phyloP scores from a whole-genome alignment of 2,329 filamentous ascomycete genomes.

The Pseudogymnoascus sp. region DNA sequence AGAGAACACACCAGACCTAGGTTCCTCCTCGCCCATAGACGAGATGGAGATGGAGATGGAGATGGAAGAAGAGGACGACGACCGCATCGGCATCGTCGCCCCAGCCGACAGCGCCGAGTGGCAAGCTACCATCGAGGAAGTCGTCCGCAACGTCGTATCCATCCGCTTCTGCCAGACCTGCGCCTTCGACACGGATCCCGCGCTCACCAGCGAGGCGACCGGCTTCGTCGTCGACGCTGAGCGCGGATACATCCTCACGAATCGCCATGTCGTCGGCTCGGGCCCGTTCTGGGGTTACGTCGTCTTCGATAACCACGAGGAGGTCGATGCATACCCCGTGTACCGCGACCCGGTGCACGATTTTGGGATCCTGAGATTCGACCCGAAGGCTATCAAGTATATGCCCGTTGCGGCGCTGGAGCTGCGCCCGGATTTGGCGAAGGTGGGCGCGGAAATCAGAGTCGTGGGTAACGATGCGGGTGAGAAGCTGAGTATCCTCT shows the following conservation, averaged over 20 bases:
- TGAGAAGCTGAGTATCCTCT: slow-evolving; percentile 95
- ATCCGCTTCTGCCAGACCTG: slow-evolving; percentile 98
- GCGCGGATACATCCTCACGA: slow-evolving; percentile 76
- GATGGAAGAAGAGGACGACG: slow-evolving; percentile 30
- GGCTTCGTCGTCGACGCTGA: slow-evolving; percentile 96
- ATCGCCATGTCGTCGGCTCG: slow-evolving; percentile 86
- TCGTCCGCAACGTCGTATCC: slow-evolving; percentile 93
- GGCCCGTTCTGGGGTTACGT: slow-evolving; percentile 97
- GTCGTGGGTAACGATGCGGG: slow-evolving; percentile 98
- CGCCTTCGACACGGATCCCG: slow-evolving; percentile 94
- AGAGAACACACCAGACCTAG: slow-evolving; percentile 26
- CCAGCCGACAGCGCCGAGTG: slow-evolving; percentile 69
- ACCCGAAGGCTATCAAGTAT: slow-evolving; percentile 93
- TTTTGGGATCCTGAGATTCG: slow-evolving; percentile 93
- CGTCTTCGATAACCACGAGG: slow-evolving; percentile 97
- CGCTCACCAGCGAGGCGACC: slow-evolving; percentile 88
- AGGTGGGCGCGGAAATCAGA: slow-evolving; percentile 86
- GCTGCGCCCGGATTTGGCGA: slow-evolving; percentile 76
- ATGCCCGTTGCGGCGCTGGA: slow-evolving; percentile 79
- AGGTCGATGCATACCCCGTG: slow-evolving; percentile 91
- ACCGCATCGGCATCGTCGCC: slow-evolving; percentile 30
- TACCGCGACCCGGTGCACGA: slow-evolving; percentile 98
- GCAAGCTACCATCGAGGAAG: slow-evolving; percentile 90
- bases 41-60: slow-evolving; percentile 8
- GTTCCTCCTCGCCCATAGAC: background rate